These are phyloP conservation scores for Umbilicaria muhlenbergii DNA, from an alignment of 495 filamentous ascomycete genomes.

Conservation along the genomic window DNA sequence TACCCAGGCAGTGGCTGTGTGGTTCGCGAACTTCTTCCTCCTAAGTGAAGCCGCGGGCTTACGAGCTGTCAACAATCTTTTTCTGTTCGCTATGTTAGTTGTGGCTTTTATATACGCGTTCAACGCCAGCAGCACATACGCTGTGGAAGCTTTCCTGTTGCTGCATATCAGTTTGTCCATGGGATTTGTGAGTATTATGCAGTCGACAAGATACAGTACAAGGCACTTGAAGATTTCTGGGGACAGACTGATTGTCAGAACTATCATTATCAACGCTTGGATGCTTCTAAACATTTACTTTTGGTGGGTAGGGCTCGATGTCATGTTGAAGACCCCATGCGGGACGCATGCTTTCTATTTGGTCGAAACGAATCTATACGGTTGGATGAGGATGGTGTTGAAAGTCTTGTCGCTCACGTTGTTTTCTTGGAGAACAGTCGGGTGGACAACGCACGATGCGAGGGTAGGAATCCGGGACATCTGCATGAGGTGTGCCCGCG, in stretches of 20 bases:
- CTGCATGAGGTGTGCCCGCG: not conserved
- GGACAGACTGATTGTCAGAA: slow-evolving; percentile 2
- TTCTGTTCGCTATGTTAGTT: slow-evolving; percentile 5
- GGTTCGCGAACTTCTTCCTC: slow-evolving; percentile 17
- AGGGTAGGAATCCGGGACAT: not conserved
- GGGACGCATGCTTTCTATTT: slow-evolving; percentile 8
- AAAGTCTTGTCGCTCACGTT: slow-evolving; percentile 1
- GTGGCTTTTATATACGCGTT: not conserved
- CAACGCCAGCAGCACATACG: slow-evolving; percentile 1
- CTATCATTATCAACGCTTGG: slow-evolving; percentile 1
- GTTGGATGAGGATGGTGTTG: slow-evolving; percentile 7
- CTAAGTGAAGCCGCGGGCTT: slow-evolving; percentile 5
- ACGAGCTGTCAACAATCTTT: slow-evolving; percentile 10
- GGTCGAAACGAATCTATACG: slow-evolving; percentile 3
- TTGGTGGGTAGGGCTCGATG: slow-evolving; percentile 10
- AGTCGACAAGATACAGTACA: slow-evolving; percentile 2
- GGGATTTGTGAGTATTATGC: slow-evolving; percentile 3
- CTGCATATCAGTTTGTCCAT: slow-evolving; percentile 10
- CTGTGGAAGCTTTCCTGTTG: slow-evolving; percentile 14
- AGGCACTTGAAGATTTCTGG: slow-evolving; percentile 1
- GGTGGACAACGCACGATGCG: not conserved
- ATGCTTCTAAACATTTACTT: slow-evolving; percentile 9
- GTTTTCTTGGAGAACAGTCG: not conserved
- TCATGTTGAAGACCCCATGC: slow-evolving; percentile 11
- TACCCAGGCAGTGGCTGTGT: slow-evolving; percentile 20